A percentile compares a stretch with the other conserved stretches of the same genome.
These are phyloP conservation scores for Colletotrichum eleusines DNA, from an alignment of 2,329 filamentous ascomycete genomes.

Conservation along the genomic window DNA sequence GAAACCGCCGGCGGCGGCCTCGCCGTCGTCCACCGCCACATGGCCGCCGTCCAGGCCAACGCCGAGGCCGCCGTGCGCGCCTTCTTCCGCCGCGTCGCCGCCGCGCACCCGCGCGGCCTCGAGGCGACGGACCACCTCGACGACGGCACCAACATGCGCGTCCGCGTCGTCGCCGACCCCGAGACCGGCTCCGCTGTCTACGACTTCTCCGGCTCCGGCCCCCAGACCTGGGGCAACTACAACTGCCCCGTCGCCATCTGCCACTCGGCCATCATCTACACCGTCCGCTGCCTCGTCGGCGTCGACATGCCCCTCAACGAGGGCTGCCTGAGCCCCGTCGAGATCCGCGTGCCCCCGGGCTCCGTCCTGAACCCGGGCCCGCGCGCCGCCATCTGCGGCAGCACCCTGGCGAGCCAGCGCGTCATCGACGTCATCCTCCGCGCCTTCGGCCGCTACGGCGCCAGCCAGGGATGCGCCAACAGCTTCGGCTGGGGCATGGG, in stretches of 20 bases:
- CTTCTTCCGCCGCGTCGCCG: slow-evolving; percentile 51
- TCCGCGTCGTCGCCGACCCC: slow-evolving; percentile 50
- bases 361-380: slow-evolving; percentile 52
- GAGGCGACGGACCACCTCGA: slow-evolving; percentile 52
- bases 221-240: slow-evolving; percentile 52
- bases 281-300: slow-evolving; percentile 52
- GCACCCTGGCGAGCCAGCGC: slow-evolving; percentile 62
- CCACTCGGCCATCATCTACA: slow-evolving; percentile 55
- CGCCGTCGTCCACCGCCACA: slow-evolving; percentile 52
- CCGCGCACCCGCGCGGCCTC: slow-evolving; percentile 36
- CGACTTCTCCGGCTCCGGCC: slow-evolving; percentile 53
- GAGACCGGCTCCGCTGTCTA: slow-evolving; percentile 50
- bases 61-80: slow-evolving; percentile 54
- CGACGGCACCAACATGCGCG: slow-evolving; percentile 52
- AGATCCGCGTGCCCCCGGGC: slow-evolving; percentile 49
- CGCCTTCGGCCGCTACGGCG: slow-evolving; percentile 46
- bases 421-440: slow-evolving; percentile 51
- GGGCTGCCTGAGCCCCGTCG: slow-evolving; percentile 52
- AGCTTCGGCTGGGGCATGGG: slow-evolving; percentile 53
- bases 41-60: slow-evolving; percentile 57
- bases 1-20: slow-evolving; percentile 51
- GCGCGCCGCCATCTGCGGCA: slow-evolving; percentile 63
- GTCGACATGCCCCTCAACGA: slow-evolving; percentile 55
- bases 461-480: slow-evolving; percentile 50
- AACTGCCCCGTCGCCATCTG: slow-evolving; percentile 54